phyloP scores from a whole-genome alignment of 345 rosid genomes.

The Rubroshorea leprosula region DNA sequence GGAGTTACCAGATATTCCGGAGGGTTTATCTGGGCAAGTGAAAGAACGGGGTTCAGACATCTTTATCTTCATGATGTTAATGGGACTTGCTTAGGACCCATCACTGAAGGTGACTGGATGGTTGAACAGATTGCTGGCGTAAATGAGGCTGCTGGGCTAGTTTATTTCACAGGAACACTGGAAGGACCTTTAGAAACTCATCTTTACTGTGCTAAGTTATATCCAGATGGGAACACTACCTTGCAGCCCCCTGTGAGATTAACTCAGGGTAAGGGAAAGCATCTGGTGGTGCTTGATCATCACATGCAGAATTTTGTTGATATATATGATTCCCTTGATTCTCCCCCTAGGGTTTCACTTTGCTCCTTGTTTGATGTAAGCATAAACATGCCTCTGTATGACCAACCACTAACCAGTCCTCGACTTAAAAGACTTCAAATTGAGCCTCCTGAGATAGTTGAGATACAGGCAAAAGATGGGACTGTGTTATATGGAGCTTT shows the following conservation, averaged over 20 bases:
- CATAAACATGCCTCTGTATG: constrained; percentile 54
- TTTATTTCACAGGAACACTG: constrained; percentile 77
- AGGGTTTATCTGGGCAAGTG: constrained; percentile 97
- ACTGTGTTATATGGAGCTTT: constrained; percentile 65
- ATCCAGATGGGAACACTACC: constrained; percentile 28
- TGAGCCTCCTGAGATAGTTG: constrained; percentile 70
- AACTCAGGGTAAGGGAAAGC: constrained; percentile 85
- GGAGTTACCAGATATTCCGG: constrained; percentile 44
- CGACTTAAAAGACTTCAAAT: constrained; percentile 51
- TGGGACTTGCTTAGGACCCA: constrained; percentile 70
- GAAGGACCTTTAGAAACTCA: constrained; percentile 77
- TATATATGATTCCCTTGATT: constrained; percentile 73
- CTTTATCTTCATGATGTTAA: constrained; percentile 69
- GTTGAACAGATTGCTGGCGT: constrained; percentile 88
- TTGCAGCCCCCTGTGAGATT: constrained; percentile 52
- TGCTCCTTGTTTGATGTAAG: constrained; percentile 66
- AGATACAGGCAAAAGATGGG: constrained; percentile 70
- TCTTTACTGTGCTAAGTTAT: constrained; percentile 58
- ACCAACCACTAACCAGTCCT: constrained; percentile 52
- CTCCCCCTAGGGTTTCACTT: constrained; percentile 61
- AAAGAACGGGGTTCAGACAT: constrained; percentile 81
- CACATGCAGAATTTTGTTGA: constrained; percentile 80
- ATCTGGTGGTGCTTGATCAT: constrained; percentile 71
- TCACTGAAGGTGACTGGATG: constrained; percentile 89
- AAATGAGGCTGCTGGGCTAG: constrained; percentile 55